Conservation (phyloP, 768 basidiomycete species). For the Phanerodontia chrysosporium region DNA sequence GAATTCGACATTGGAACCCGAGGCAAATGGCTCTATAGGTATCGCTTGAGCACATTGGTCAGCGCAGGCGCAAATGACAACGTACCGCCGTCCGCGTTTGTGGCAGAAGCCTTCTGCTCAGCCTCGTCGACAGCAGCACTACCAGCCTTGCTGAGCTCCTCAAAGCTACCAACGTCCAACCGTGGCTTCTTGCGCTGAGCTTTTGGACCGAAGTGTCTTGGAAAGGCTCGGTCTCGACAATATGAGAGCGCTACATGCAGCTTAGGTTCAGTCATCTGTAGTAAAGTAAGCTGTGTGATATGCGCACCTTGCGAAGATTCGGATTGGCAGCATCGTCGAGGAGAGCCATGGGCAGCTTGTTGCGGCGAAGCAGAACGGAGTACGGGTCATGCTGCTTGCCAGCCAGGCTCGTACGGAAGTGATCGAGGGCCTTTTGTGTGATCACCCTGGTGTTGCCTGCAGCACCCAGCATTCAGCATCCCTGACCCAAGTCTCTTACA, state of each 20-base stretch:
- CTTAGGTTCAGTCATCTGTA: conserved; percentile 3
- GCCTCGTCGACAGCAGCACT: conserved; percentile 53
- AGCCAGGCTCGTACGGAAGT: conserved; percentile 87
- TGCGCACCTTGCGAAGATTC: conserved; percentile 64
- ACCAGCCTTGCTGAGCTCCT: conserved; percentile 75
- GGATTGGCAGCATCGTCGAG: conserved; percentile 87
- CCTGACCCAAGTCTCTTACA: background rate
- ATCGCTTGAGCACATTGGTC: too few species aligned
- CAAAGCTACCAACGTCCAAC: conserved; percentile 86
- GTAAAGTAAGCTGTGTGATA: background rate
- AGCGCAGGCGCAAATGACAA: background rate
- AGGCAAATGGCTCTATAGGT: conserved; percentile 43
- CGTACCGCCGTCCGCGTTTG: conserved; percentile 40
- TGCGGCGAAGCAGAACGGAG: conserved; percentile 87
- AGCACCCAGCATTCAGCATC: background rate
- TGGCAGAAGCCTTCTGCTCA: conserved; percentile 35
- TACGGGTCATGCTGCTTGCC: conserved; percentile 91
- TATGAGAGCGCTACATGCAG: conserved; percentile 68
- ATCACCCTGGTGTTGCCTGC: conserved; percentile 97
- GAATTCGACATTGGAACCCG: conserved; percentile 41
- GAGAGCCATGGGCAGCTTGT: conserved; percentile 96
- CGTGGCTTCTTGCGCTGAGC: conserved; percentile 89
- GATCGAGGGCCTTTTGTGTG: conserved; percentile 92
- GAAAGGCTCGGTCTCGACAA: conserved; percentile 96
- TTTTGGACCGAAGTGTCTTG: conserved; percentile 94